Evolutionary conservation across 2,329 filamentous ascomycete species (phyloP).

Genomic region (Gnomoniopsis sp.): DNA sequence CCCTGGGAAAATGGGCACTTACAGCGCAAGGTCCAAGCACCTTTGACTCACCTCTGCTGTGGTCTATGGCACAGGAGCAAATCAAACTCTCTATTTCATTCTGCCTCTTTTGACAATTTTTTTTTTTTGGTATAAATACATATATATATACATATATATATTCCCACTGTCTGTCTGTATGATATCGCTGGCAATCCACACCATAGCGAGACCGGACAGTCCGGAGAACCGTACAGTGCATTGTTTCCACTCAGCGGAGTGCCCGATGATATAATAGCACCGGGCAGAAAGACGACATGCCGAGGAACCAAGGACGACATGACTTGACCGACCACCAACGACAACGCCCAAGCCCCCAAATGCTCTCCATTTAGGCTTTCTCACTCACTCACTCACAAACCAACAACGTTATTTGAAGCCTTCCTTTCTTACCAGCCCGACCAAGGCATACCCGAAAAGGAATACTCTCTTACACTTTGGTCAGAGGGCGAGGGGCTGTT

Average conservation of each 20-base stretch:
- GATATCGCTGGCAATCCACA: neutral
- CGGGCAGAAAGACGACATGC: neutral
- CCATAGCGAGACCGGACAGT: neutral
- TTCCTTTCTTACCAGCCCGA: neutral
- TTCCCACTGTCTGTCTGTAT: neutral
- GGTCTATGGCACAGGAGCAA: neutral
- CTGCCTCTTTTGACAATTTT: neutral
- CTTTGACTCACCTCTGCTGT: neutral
- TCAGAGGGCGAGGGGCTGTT: slow-evolving; percentile 1
- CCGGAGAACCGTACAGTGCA: neutral
- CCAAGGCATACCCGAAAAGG: neutral
- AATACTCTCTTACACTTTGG: slow-evolving; percentile 2
- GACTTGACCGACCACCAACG: neutral
- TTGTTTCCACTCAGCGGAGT: neutral
- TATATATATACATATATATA: neutral
- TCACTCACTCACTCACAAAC: neutral
- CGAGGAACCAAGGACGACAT: neutral
- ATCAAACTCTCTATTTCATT: neutral
- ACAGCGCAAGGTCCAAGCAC: neutral
- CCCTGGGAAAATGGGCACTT: neutral
- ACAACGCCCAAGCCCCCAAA: neutral
- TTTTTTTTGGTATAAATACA: neutral
- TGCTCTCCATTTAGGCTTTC: neutral
- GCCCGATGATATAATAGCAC: neutral
- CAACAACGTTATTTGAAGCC: neutral